Base-by-base conservation (phyloP, 2,329 filamentous ascomycete genomes). In the Zasmidium cellare region DNA sequence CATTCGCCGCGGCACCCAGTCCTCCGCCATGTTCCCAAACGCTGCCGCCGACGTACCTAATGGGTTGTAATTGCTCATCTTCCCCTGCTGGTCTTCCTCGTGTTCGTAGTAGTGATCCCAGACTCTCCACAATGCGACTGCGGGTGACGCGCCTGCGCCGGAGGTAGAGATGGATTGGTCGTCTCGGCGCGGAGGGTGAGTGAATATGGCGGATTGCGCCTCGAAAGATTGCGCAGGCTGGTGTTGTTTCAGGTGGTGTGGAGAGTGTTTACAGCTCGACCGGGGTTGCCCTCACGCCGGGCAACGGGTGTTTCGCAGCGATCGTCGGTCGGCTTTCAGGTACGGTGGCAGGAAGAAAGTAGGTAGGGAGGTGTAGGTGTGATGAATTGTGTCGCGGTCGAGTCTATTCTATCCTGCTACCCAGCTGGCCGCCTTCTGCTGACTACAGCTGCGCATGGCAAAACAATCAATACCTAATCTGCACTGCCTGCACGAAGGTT, bases 31-130 rank as follows among this genome's bases (percentile, higher is more conserved):
- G 31, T 50, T 41, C 53, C 57, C 50, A 23, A 22, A 44, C 50
- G 16, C 20, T 22, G 20, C 20, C n/a, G 12, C 41, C 24, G 47
- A 65, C 63, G 45, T 53, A 65, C 63, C 63, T 57, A 65, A 59
- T 49, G 64, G 64, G 38, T 66, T 66, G 61, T 65, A 66, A 28
- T 11, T 28, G 56, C 60, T 63, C 62, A 66, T 66, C 50, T 44
- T 61, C 56, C 58, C 62, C 60, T 63, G 63, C 50, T 31, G 57
- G 56, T 51, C 49, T 48, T 46, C 46, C 25, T 23, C 41, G n/a
- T n/a, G n/a, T 28, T 28, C 25, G 14, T 48, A 14, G 22, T 46
- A 24, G 12, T 28, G 25, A 38, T 20, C 45, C 41, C 47, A 49
- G n/a, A 18, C 23, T 28, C 47, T 49, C 23, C 23, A 49, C 47